Evolutionary conservation across 495 filamentous ascomycete species (phyloP), one percentile per base, ranked within the genome.

Genomic region (Penicillium canescens): DNA sequence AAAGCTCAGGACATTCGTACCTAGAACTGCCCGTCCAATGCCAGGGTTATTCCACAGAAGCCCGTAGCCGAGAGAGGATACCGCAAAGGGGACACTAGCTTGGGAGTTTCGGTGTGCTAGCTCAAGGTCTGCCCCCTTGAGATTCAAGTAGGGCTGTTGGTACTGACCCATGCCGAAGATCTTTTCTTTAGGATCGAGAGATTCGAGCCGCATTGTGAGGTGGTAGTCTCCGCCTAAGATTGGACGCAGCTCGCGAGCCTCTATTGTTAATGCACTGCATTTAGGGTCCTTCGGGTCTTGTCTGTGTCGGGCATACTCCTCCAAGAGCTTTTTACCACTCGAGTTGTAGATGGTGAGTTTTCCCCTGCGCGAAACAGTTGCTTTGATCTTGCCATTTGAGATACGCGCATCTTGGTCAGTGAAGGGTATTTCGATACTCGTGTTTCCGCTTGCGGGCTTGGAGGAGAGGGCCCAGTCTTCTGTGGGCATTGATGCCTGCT

Each of bases 141-240:
- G 68, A 57, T 85, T 75, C 42, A 84, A 63, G 24, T 68, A 70
- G 3, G 76, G 72, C 57, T 84, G 80, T 55, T 85, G 82, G 56
- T 85, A 85, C 62, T 85, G 81, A 11, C 82, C 82, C 82, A 85
- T 84, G 31, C 82, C 82, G 55, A 76, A 85, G 11, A 85, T 74
- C 61, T 78, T 81, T 63, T 85, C 82, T 28, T 74, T 63, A 0
- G 65, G 62, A 55, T 76, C 68, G 3, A 78, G 54, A 9, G 75
- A 78, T 60, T 84, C 81, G 47, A 85, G 70, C 0, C 82, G 73
- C 46, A 76, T 61, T 3, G 78, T 83, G 6, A 82, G 69, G 43
- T 78, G 73, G 60, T 77, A 82, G 46, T 82, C 77, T 18, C 69
- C 70, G n/a, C 78, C 79, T 2, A 71, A 64, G 18, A 76, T 70